Conservation (phyloP, 345 rosid species). For the Populus deltoides region DNA sequence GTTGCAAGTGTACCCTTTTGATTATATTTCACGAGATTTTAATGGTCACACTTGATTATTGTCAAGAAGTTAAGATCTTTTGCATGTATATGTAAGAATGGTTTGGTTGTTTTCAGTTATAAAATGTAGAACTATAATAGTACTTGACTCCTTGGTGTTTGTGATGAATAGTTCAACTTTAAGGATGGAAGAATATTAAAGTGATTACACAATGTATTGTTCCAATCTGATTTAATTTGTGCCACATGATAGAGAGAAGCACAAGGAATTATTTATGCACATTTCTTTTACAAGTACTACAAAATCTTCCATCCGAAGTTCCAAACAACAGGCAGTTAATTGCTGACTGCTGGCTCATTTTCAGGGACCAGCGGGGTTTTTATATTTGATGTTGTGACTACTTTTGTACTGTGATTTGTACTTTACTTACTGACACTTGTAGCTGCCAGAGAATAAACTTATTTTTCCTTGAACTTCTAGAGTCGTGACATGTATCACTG, state of each 20-base stretch:
- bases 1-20: neutral
- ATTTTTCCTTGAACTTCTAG: neutral
- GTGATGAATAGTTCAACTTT: neutral
- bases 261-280: neutral
- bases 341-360: neutral
- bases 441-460: neutral
- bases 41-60: neutral
- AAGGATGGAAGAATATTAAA: neutral
- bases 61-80: neutral
- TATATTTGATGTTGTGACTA: neutral
- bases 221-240: neutral
- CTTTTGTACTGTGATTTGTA: neutral
- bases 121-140: neutral
- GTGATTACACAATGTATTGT: neutral
- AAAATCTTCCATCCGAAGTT: neutral
- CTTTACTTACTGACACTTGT: neutral
- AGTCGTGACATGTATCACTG: neutral
- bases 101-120: neutral
- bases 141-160: neutral
- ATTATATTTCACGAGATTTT: neutral
- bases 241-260: neutral
- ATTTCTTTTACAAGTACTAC: neutral
- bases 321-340: neutral
- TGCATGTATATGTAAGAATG: neutral
- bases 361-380: neutral